phyloP scores from a whole-genome alignment of 257 asterid genomes.

The Parsonsia alboflavescens region DNA sequence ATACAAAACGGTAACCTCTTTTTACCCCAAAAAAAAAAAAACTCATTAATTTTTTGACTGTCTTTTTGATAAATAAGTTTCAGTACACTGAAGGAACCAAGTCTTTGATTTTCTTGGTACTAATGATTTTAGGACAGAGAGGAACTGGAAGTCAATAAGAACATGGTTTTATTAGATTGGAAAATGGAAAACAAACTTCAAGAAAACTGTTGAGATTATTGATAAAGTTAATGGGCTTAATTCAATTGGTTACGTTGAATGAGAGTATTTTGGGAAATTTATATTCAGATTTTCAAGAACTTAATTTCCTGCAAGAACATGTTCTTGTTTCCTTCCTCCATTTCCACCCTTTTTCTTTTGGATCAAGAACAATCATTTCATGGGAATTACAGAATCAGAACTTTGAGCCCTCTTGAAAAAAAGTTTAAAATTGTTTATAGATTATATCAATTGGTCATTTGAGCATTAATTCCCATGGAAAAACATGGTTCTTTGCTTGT shows the following conservation, averaged over 20 bases:
- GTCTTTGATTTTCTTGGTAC: neutral
- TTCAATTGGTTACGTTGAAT: too few species aligned
- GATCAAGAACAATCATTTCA: too few species aligned
- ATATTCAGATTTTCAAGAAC: neutral
- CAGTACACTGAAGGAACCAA: neutral
- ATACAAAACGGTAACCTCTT: too few species aligned
- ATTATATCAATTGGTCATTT: too few species aligned
- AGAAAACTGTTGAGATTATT: neutral
- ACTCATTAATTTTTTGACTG: neutral
- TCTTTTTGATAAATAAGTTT: neutral
- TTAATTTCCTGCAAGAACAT: neutral
- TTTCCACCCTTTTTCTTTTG: too few species aligned
- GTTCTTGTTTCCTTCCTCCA: neutral
- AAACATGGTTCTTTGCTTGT: too few species aligned
- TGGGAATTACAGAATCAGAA: neutral
- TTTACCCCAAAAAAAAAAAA: too few species aligned
- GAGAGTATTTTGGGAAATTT: neutral
- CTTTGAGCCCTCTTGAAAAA: neutral
- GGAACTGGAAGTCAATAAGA: neutral
- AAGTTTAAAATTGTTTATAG: too few species aligned
- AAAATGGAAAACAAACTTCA: too few species aligned
- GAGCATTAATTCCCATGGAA: too few species aligned
- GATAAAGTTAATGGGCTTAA: too few species aligned
- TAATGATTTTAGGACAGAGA: neutral
- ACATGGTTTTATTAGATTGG: too few species aligned